phyloP scores from a whole-genome alignment of 495 filamentous ascomycete genomes.

The Aspergillus haitiensis region DNA sequence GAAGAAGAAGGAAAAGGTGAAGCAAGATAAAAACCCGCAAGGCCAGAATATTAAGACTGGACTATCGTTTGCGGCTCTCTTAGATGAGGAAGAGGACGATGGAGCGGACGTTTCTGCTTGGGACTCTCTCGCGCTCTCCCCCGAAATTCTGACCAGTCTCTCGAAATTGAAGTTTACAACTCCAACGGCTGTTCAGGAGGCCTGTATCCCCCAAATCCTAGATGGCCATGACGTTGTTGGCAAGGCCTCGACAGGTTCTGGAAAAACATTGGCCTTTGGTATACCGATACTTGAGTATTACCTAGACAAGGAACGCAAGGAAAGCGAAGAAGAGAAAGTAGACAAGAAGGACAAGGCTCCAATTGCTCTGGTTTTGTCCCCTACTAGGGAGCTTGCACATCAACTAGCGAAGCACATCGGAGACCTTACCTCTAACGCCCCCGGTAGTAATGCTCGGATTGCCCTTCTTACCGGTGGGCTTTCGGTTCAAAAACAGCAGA shows the following conservation, averaged over 20 bases:
- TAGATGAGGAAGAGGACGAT: conserved; percentile 47
- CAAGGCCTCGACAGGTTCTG: conserved; percentile 93
- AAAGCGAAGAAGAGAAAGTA: conserved; percentile 22
- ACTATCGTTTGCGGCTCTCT: conserved; percentile 43
- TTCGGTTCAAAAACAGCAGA: conserved; percentile 88
- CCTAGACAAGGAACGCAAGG: conserved; percentile 33
- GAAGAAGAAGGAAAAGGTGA: conserved; percentile 32
- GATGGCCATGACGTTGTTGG: conserved; percentile 88
- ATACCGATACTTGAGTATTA: conserved; percentile 53
- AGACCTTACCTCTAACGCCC: conserved; percentile 59
- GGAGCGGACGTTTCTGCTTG: conserved; percentile 66
- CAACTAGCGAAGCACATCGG: conserved; percentile 82
- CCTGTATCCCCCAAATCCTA: conserved; percentile 78
- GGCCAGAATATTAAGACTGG: conserved; percentile 32
- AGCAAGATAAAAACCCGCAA: conserved; percentile 22
- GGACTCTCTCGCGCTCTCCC: conserved; percentile 68
- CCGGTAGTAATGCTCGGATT: conserved; percentile 61
- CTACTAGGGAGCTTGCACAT: conserved; percentile 90
- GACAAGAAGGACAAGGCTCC: conserved; percentile 46
- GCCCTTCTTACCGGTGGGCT: conserved; percentile 87
- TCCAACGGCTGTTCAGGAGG: conserved; percentile 78
- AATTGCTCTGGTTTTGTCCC: conserved; percentile 85
- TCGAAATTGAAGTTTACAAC: conserved; percentile 72
- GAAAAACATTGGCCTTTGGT: conserved; percentile 96
- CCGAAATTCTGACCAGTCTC: conserved; percentile 66